These are phyloP conservation scores for Leptomonas seymouri DNA, from an alignment of 208 protist species.

Conservation along the genomic window DNA sequence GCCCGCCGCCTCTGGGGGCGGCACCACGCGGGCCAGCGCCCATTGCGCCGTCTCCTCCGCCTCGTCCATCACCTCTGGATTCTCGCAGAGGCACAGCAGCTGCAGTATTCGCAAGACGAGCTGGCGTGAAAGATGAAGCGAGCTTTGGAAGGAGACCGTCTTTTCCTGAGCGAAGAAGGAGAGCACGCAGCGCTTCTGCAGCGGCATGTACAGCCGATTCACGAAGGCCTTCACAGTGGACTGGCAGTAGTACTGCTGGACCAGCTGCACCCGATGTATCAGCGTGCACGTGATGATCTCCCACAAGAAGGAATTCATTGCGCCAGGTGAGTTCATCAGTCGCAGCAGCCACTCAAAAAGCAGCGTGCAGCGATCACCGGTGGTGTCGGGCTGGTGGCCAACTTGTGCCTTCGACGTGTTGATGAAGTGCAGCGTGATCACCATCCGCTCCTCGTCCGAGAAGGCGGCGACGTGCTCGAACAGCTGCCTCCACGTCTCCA, in stretches of 20 bases:
- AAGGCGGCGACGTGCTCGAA: constrained; percentile 54
- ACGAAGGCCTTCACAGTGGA: constrained; percentile 50
- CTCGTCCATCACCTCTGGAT: constrained; percentile 40
- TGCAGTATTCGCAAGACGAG: constrained; percentile 57
- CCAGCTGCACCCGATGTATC: constrained; percentile 47
- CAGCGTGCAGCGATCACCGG: constrained; percentile 58
- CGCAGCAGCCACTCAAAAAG: constrained; percentile 66
- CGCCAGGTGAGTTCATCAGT: constrained; percentile 34
- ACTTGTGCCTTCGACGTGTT: constrained; percentile 49
- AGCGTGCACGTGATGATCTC: constrained; percentile 48
- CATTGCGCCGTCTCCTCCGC: constrained; percentile 42
- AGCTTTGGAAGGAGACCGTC: constrained; percentile 50
- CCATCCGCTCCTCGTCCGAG: constrained; percentile 59
- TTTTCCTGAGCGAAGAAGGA: constrained; percentile 62
- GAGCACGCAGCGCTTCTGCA: constrained; percentile 44
- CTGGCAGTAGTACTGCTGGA: constrained; percentile 56
- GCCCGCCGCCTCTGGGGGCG: background rate
- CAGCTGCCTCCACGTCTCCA: constrained; percentile 57
- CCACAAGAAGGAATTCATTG: constrained; percentile 69
- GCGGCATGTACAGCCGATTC: constrained; percentile 44
- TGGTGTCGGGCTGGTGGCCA: constrained; percentile 46
- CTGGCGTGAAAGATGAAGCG: constrained; percentile 40
- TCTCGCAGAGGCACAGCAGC: constrained; percentile 58
- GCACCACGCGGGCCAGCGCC: constrained; percentile 29
- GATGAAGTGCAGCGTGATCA: constrained; percentile 61